phyloP scores from a whole-genome alignment of 768 basidiomycete genomes.

The Russula virescens region DNA sequence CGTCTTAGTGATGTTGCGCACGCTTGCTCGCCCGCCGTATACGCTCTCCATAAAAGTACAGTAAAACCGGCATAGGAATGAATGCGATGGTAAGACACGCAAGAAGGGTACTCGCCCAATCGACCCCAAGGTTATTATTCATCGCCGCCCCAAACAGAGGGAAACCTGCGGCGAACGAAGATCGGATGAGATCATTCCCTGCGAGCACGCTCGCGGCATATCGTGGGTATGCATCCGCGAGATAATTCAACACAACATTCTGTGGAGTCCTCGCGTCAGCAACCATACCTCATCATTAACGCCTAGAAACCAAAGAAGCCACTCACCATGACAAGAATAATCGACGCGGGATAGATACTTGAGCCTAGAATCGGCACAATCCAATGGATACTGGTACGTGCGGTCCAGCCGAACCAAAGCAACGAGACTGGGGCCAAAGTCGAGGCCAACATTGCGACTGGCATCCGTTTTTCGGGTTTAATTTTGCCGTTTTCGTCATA shows the following conservation, averaged over 20 bases:
- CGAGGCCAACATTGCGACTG: conserved; percentile 31
- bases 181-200: conserved; percentile 33
- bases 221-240: conserved; percentile 31
- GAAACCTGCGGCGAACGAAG: conserved; percentile 22
- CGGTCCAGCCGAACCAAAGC: conserved; percentile 34
- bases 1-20: conserved; percentile 21
- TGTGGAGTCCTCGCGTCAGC: not conserved
- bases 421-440: conserved; percentile 31
- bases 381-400: conserved; percentile 31
- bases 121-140: conserved; percentile 28
- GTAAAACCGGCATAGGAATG: conserved; percentile 26
- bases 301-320: conserved; percentile 27
- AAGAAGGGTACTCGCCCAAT: conserved; percentile 28
- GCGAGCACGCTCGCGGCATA: conserved; percentile 34
- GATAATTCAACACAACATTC: conserved; percentile 29
- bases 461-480: conserved; percentile 32
- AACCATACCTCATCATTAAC: not conserved
- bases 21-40: conserved; percentile 22
- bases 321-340: conserved; percentile 31
- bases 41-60: conserved; percentile 21
- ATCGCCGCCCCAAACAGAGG: conserved; percentile 26
- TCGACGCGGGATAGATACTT: conserved; percentile 29
- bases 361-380: conserved; percentile 34
- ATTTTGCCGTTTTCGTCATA: conserved; percentile 20
- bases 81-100: conserved; percentile 27